Percentiles rank a stretch among this genome's conserved stretches.
Conservation (phyloP, 345 rosid genomes). For the Salix koriyanagi region DNA sequence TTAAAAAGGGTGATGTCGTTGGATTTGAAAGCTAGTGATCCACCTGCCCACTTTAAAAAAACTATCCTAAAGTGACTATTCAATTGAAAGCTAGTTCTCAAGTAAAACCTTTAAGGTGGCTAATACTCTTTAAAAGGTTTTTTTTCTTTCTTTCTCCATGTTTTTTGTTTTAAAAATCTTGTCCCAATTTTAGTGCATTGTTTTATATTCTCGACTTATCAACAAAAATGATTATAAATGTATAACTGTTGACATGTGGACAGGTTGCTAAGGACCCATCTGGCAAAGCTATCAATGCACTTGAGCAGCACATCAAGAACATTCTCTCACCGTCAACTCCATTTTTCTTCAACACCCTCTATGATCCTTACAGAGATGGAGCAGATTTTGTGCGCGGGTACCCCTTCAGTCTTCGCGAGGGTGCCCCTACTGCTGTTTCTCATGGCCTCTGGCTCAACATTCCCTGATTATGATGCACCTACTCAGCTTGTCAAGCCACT, state of each 20-base stretch:
- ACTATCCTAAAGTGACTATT: background rate
- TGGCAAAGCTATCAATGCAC: conserved; percentile 75
- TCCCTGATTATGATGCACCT: conserved; percentile 98
- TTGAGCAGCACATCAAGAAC: conserved; percentile 94
- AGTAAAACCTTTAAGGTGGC: background rate
- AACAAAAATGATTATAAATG: background rate
- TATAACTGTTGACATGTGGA: background rate
- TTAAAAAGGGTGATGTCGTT: background rate
- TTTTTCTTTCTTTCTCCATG: background rate
- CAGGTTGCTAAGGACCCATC: conserved; percentile 92
- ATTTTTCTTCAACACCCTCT: conserved; percentile 88
- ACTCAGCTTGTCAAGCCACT: conserved; percentile 98
- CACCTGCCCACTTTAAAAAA: no score
- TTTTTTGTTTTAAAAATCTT: background rate
- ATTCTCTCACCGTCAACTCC: conserved; percentile 85
- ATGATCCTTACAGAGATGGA: conserved; percentile 83
- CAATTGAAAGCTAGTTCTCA: background rate
- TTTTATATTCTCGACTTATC: background rate
- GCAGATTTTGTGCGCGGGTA: conserved; percentile 97
- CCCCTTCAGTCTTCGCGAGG: conserved; percentile 94
- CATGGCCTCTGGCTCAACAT: conserved; percentile 99
- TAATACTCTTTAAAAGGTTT: background rate
- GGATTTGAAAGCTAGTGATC: background rate
- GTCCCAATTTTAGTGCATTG: background rate
- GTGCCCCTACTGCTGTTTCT: conserved; percentile 89